A percentile compares a stretch with the other conserved stretches of the same genome.
Conservation (phyloP, 805 yeast genomes). For the Lachancea meyersii region DNA sequence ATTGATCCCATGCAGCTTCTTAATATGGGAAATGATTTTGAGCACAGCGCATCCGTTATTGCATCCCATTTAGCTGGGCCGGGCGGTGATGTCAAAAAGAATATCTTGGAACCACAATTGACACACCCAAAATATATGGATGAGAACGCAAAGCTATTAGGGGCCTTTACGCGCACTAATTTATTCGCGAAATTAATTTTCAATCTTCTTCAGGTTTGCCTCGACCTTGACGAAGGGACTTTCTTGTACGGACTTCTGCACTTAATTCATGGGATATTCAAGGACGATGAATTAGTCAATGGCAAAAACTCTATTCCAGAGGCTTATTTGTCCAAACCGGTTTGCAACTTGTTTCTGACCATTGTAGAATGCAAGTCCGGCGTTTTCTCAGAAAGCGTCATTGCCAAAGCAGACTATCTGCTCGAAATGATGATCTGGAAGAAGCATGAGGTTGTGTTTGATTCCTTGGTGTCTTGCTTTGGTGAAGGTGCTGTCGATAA, state of each 20-base stretch:
- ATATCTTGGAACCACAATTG: conserved; percentile 46
- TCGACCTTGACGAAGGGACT: conserved; percentile 46
- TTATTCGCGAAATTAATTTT: conserved; percentile 52
- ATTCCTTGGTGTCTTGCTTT: conserved; percentile 47
- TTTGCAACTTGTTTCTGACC: conserved; percentile 48
- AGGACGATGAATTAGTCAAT: conserved; percentile 41
- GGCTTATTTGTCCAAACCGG: conserved; percentile 48
- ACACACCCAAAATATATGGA: conserved; percentile 24
- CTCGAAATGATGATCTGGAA: conserved; percentile 46
- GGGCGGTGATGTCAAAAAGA: conserved; percentile 36
- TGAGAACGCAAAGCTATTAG: conserved; percentile 38
- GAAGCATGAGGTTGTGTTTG: conserved; percentile 43
- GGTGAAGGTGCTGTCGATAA: conserved; percentile 48
- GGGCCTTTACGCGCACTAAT: conserved; percentile 44
- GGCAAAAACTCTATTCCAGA: conserved; percentile 39
- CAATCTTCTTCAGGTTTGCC: conserved; percentile 50
- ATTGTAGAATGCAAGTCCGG: conserved; percentile 40
- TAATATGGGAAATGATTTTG: conserved; percentile 44
- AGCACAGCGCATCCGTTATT: conserved; percentile 45
- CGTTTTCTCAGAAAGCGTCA: conserved; percentile 41
- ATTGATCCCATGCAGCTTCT: conserved; percentile 55
- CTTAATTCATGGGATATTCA: conserved; percentile 57
- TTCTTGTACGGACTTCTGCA: conserved; percentile 59
- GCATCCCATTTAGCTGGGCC: conserved; percentile 39
- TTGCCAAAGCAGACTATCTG: conserved; percentile 51